Evolutionary conservation across 2,329 filamentous ascomycete genomes (phyloP), one percentile per base, ranked within the genome.

Genomic region (Clonostachys byssicola): DNA sequence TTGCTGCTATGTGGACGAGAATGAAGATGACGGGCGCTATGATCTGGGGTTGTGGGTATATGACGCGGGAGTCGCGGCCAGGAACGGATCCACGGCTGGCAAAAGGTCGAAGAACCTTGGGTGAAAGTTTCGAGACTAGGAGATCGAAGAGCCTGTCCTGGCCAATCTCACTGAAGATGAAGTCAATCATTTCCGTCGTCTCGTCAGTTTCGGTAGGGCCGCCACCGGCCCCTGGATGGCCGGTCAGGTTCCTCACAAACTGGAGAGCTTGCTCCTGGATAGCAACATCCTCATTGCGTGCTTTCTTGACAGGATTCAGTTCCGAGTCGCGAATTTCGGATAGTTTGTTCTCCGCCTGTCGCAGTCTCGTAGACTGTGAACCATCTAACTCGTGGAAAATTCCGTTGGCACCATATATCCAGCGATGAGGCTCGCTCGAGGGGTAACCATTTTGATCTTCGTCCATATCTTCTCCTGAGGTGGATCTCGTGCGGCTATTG

Each of bases 181-280:
- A 85, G 59, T 96, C 91, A 51, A 96, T 90, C 82, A 96, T 92
- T 47, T 83, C 79, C 4, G 78, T 73, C 30, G 77, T 80, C 49
- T 79, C 78, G 45, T 65, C 63, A 68, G 75, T 54, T 65, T 81
- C 55, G 65, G 72, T 50, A 30, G 23, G 23, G 23, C 23, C 23
- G 13, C 66, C 64, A 14, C 46, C 41, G 9, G 33, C 36, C 5
- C 44, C 47, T 12, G 67, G 62, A 44, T 85, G 81, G 48, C 86
- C 87, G 54, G 96, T 88, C 34, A 97, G 74, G 64, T 99, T 99
- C 47, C 92, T 81, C 52, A 99, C 82, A 56, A 97, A 86, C 56
- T 95, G 87, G 16, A 97, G 79, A 0, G 86, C 89, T 66, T 97
- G 92, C 61, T 96, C 90, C 66, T 97, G 92, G 30, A 96, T 88